Evolutionary conservation across 2,329 filamentous ascomycete genomes (phyloP), one percentile per base, ranked within the genome.

Genomic region (Alternaria novae-zelandiae): DNA sequence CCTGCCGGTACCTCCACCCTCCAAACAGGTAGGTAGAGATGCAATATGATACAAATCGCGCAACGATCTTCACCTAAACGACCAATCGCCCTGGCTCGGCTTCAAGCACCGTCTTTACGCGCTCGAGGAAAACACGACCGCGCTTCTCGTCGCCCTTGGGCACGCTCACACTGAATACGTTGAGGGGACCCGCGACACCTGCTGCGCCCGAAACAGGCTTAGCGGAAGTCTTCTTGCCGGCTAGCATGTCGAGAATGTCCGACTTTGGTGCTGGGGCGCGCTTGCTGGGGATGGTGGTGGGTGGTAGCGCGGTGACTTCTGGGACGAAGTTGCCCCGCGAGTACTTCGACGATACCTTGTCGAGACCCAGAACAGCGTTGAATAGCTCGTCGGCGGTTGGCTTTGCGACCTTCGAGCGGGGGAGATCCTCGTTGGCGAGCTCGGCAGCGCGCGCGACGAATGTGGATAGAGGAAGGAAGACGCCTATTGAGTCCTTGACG

Each of bases 381-480:
- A 98, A 98, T 12, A 99, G 88, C 78, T 97, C 93, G 75, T 94
- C 88, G 36, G 91, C 84, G 1, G 91, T 90, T 13, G 91, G 90
- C 75, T 89, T 86, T 49, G 87, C 85, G 64, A 84, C 83, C 63
- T 88, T 85, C 6, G 89, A 87, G 26, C 86, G 83, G 3, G 95
- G 95, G 8, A 98, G 87, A 49, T 91, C 89, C 67, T 96, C 91
- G 81, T 98, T 98, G 64, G 96, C 96, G 25, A 97, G 82, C 74
- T 96, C 90, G 44, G 92, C 88, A 44, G 96, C 96, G 57, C 94
- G 91, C 59, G 89, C 87, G 77, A 99, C 89, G 82, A 98, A 97
- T 12, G 91, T 93, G 3, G 92, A 93, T 6, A 98, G 84, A 13
- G 95, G 94, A 51, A 97, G 84, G 76, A 89, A 91, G 61, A 95